These are phyloP conservation scores for Linderniella brevidens DNA, from an alignment of 257 asterid genomes.

Conservation along the genomic window DNA sequence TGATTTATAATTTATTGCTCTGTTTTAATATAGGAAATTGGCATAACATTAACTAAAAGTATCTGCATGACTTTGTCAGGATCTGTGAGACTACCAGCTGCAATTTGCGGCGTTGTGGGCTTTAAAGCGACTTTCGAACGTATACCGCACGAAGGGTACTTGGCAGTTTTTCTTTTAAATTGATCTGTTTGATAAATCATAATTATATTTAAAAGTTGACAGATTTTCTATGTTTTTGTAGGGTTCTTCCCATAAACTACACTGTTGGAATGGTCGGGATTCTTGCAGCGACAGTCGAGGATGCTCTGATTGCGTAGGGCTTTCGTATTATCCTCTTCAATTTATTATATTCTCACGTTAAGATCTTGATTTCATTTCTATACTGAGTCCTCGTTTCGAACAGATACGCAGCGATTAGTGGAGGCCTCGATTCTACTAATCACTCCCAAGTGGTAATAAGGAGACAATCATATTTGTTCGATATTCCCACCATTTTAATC, in stretches of 20 bases:
- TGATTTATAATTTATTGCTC: not conserved
- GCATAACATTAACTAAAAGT: not conserved
- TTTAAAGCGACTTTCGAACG: constrained; percentile 79
- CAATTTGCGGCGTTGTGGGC: constrained; percentile 92
- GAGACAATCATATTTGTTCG: constrained; percentile 13
- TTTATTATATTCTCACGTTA: too few species aligned
- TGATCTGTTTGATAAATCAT: not conserved
- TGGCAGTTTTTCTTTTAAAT: not conserved
- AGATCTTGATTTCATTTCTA: not conserved
- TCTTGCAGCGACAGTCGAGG: constrained; percentile 76
- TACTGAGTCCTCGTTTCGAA: not conserved
- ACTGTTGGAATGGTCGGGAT: constrained; percentile 91
- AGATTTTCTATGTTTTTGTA: constrained; percentile 11
- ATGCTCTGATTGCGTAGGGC: constrained; percentile 62
- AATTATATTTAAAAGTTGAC: not conserved
- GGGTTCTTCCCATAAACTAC: constrained; percentile 78
- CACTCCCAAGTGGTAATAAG: constrained; percentile 9
- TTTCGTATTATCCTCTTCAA: not conserved
- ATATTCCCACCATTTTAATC: not conserved
- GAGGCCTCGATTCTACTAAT: constrained; percentile 24
- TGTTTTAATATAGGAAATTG: not conserved
- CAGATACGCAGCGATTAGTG: constrained; percentile 88
- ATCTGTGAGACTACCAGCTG: constrained; percentile 89
- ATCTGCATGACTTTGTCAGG: constrained; percentile 19
- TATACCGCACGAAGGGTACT: constrained; percentile 61